Conservation (phyloP, 2,329 filamentous ascomycete genomes). For the Phialocephala sp. region DNA sequence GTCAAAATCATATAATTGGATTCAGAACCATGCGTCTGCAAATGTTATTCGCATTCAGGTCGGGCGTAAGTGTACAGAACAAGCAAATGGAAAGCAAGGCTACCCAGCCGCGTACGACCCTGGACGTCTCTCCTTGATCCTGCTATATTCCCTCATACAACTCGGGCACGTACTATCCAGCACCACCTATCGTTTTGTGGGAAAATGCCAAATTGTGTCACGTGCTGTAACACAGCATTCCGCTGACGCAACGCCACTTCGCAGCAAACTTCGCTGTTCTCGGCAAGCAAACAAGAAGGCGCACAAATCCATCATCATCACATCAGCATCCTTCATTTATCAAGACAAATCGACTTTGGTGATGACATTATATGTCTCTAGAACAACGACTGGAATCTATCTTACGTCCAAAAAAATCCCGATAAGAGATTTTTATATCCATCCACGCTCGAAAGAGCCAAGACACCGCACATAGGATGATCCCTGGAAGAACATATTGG, state of each 20-base stretch:
- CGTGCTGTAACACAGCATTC: background rate
- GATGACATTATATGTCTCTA: background rate
- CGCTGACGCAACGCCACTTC: slow-evolving; percentile 1
- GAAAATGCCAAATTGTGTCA: background rate
- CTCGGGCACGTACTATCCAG: background rate
- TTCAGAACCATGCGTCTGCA: background rate
- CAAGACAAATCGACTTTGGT: background rate
- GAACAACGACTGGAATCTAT: background rate
- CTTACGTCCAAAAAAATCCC: background rate
- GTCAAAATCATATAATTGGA: background rate
- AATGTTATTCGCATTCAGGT: background rate
- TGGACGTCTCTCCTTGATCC: background rate
- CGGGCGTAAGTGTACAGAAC: background rate
- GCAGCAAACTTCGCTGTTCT: background rate
- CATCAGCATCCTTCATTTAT: slow-evolving; percentile 1
- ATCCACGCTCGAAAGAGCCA: background rate
- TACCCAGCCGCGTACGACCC: background rate
- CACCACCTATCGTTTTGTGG: background rate
- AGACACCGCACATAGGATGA: background rate
- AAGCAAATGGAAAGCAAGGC: background rate
- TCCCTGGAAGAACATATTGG: background rate
- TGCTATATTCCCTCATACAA: background rate
- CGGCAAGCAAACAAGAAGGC: slow-evolving; percentile 4
- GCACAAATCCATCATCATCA: background rate
- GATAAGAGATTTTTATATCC: slow-evolving; percentile 11